Evolutionary conservation across 495 filamentous ascomycete genomes (phyloP), one percentile per base, ranked within the genome.

Genomic region (Sporormia fimetaria): DNA sequence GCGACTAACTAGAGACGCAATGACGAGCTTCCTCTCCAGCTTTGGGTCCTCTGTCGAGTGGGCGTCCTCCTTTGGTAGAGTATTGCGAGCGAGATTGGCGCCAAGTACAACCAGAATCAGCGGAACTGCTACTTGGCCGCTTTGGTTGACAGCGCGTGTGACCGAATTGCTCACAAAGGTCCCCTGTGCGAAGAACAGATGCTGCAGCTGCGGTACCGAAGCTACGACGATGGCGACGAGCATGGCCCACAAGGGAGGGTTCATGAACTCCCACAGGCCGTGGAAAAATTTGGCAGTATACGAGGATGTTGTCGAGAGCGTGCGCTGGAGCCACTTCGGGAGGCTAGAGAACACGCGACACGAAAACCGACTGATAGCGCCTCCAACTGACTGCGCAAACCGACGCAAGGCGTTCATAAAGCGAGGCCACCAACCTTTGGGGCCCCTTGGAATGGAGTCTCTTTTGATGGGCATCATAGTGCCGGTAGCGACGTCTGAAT

Each of bases 221-320:
- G 92, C 90, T 4, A 96, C 80, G 40, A 95, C 57, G 40, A 96
- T 79, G 12, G 92, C 81, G 14, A 74, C 63, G 1, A 96, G 67
- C 88, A 98, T 96, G 7, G 90, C 88, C 85, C 87, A 96, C 1
- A 98, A 75, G 0, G 90, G 92, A 4, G 90, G 88, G 61, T 96
- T 98, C 90, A 98, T 96, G 61, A 94, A 90, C 24, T 81, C 80
- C 82, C 81, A 87, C 6, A 81, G 46, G 22, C 84, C 86, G 25
- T 59, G 49, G 37, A 73, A 57, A 52, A 88, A 80, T 9, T 67
- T 67, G n/a, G 54, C 25, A 37, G 65, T 22, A 20, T 62, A 63
- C 21, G 49, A 57, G 24, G 61, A 57, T n/a, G 67, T 42, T 12
- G 54, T 61, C 4, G 62, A 57, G 3, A 87, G 56, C 0, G 51